Evolutionary conservation across 352 stramenopile species (phyloP).

Genomic region (Globisporangium paroecandrum): DNA sequence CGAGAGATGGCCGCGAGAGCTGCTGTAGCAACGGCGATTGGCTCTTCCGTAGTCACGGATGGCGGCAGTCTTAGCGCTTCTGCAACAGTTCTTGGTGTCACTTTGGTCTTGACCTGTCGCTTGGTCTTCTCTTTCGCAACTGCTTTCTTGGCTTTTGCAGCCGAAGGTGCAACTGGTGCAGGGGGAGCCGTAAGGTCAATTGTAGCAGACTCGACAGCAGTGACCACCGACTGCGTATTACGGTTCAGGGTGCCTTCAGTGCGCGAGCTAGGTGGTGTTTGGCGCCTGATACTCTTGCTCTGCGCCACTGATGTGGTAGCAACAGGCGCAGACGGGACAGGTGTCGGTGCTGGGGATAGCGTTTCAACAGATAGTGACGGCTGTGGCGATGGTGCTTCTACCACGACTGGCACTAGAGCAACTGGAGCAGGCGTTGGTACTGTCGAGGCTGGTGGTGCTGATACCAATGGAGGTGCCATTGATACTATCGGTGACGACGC

Average conservation of each 20-base stretch:
- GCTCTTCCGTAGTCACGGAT: background rate
- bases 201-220: background rate
- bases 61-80: background rate
- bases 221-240: background rate
- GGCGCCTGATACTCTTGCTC: background rate
- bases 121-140: background rate
- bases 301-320: background rate
- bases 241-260: background rate
- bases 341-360: background rate
- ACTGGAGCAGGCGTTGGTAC: background rate
- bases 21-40: background rate
- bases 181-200: background rate
- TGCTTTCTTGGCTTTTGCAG: background rate
- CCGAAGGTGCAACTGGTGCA: background rate
- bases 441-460: background rate
- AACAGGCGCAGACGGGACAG: background rate
- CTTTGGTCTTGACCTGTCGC: background rate
- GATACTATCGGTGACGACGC: background rate
- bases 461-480: background rate
- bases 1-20: background rate
- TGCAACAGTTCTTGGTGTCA: background rate
- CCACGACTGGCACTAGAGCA: background rate
- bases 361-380: background rate
- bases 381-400: background rate
- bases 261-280: background rate